These are phyloP conservation scores for Corchorus olitorius DNA, from an alignment of 345 rosid species.

Conservation along the genomic window DNA sequence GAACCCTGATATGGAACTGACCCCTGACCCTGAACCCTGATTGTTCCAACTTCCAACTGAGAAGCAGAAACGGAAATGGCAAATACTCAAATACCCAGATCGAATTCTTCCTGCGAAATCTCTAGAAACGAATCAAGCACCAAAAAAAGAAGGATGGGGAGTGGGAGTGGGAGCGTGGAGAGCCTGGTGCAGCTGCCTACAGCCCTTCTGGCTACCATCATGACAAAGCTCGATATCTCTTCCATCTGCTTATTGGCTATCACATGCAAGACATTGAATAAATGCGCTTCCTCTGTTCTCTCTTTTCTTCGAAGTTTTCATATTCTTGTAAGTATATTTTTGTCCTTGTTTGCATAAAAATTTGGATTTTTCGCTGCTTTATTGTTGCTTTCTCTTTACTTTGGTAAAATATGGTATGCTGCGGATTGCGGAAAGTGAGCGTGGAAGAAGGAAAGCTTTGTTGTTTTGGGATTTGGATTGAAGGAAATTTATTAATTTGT, in stretches of 20 bases:
- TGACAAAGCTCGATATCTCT: constrained; percentile 76
- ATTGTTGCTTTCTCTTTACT: not conserved
- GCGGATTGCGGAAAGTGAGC: not conserved
- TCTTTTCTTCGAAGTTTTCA: constrained; percentile 77
- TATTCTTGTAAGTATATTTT: constrained; percentile 49
- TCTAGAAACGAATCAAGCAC: not conserved
- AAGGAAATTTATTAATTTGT: not conserved
- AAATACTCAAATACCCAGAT: not conserved
- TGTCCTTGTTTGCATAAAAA: not conserved
- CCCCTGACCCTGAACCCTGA: not conserved
- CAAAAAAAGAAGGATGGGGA: constrained; percentile 15
- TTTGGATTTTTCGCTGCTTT: not conserved
- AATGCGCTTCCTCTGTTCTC: constrained; percentile 65
- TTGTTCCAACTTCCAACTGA: not conserved
- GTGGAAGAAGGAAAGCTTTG: not conserved
- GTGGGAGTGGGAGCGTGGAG: constrained; percentile 28
- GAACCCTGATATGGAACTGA: no score
- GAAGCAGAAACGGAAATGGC: not conserved
- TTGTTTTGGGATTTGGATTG: not conserved
- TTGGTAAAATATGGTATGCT: not conserved
- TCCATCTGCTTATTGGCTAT: constrained; percentile 77
- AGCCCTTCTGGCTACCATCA: constrained; percentile 62
- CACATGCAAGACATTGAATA: constrained; percentile 57
- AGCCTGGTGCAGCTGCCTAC: constrained; percentile 70
- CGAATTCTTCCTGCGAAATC: not conserved